Percentiles rank a stretch among this genome's conserved stretches.
Evolutionary conservation across 2,329 filamentous ascomycete genomes (phyloP).

Genomic region (Diplodia mutila): DNA sequence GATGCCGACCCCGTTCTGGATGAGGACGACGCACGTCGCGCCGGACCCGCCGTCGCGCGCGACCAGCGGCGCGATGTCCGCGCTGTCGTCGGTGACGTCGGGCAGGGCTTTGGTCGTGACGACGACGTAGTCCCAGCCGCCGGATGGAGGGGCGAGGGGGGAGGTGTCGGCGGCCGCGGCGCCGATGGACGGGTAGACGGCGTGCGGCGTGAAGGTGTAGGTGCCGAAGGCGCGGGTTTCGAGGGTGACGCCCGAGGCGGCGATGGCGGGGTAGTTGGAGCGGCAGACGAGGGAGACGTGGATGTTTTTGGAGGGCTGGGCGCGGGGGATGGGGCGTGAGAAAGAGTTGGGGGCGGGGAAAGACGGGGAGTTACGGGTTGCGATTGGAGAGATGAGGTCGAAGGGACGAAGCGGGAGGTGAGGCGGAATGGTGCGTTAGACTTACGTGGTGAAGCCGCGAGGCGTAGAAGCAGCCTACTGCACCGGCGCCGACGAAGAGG

Average conservation of each 20-base stretch:
- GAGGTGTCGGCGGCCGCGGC: conserved; percentile 48
- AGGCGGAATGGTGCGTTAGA: conserved; percentile 69
- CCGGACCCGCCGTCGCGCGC: conserved; percentile 28
- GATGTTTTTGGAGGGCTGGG: conserved; percentile 45
- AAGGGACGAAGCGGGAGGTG: too few relatives aligned
- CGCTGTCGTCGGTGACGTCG: conserved; percentile 33
- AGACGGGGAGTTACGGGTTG: not conserved
- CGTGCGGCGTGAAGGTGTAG: conserved; percentile 64
- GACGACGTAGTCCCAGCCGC: conserved; percentile 56
- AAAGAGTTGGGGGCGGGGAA: not conserved
- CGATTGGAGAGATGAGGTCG: not conserved
- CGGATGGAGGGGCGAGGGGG: conserved; percentile 40
- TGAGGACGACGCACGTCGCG: conserved; percentile 60
- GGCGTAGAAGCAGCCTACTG: conserved; percentile 74
- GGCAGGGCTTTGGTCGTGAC: conserved; percentile 54
- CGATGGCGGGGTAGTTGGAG: conserved; percentile 71
- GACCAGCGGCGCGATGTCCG: conserved; percentile 47
- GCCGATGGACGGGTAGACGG: conserved; percentile 67
- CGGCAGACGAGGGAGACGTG: conserved; percentile 72
- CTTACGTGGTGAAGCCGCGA: conserved; percentile 65
- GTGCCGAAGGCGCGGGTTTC: conserved; percentile 69
- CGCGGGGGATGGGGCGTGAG: too few relatives aligned
- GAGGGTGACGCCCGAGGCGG: conserved; percentile 64
- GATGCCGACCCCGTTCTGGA: conserved; percentile 66
- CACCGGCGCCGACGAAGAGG: conserved; percentile 71